Evolutionary conservation across 2,329 filamentous ascomycete genomes (phyloP).

Genomic region (Simplicillium sp.): DNA sequence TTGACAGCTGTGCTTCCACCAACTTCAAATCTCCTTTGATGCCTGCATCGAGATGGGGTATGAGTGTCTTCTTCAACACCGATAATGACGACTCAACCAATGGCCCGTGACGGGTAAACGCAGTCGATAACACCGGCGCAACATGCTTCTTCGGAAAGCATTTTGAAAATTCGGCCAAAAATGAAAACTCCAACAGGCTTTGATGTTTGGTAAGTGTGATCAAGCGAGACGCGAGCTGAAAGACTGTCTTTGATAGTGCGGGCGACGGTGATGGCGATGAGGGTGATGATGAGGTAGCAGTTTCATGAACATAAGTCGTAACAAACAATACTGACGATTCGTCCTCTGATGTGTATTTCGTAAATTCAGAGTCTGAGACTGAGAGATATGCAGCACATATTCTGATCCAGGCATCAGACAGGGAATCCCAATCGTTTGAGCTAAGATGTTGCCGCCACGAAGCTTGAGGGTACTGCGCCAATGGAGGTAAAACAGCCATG

Average conservation of each 20-base stretch:
- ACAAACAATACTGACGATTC: constrained; percentile 55
- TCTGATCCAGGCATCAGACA: constrained; percentile 64
- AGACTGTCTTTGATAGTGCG: constrained; percentile 52
- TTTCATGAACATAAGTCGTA: constrained; percentile 55
- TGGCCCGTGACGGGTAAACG: constrained; percentile 43
- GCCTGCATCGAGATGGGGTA: constrained; percentile 52
- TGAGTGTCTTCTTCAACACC: constrained; percentile 51
- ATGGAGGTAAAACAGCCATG: constrained; percentile 51
- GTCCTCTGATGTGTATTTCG: constrained; percentile 46
- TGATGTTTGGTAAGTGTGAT: constrained; percentile 29
- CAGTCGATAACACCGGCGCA: constrained; percentile 33
- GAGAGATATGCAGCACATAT: too few relatives aligned
- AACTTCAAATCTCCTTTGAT: constrained; percentile 43
- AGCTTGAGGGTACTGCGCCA: constrained; percentile 69
- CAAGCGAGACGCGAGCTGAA: constrained; percentile 52
- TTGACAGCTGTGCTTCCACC: constrained; percentile 44
- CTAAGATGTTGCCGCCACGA: constrained; percentile 57
- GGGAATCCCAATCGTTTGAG: constrained; percentile 65
- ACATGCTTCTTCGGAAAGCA: constrained; percentile 56
- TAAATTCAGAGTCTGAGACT: constrained; percentile 34
- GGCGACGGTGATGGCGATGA: constrained; percentile 19
- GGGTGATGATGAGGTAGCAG: constrained; percentile 24
- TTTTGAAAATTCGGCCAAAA: constrained; percentile 59
- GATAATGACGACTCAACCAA: constrained; percentile 46
- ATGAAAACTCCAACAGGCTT: constrained; percentile 52